A percentile compares a stretch with the other conserved stretches of the same genome.
Evolutionary conservation across 192 early-diverging fungal genomes (phyloP).

Genomic region (Entophlyctis helioformis): DNA sequence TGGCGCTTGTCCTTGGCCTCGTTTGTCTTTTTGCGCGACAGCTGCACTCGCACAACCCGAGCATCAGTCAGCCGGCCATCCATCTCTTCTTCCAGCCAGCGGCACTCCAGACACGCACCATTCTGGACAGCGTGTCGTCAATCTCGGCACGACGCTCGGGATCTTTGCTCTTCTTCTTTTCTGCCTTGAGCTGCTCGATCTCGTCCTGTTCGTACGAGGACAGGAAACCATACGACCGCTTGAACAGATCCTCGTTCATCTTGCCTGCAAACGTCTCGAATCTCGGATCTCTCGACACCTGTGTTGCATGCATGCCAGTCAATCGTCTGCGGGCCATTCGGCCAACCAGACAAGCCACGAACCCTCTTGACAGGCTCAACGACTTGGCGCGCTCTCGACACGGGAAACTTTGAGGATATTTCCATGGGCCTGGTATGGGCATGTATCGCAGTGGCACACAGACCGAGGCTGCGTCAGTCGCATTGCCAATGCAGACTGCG

Average conservation of each 20-base stretch:
- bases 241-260: conserved; percentile 83
- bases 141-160: conserved; percentile 44
- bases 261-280: conserved; percentile 85
- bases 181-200: conserved; percentile 49
- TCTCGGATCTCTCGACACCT: conserved; percentile 83
- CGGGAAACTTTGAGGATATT: conserved; percentile 63
- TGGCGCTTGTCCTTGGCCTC: conserved; percentile 36
- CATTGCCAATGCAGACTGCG: not conserved
- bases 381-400: conserved; percentile 58
- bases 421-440: conserved; percentile 50
- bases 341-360: conserved; percentile 5
- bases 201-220: conserved; percentile 68
- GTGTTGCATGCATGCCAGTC: not conserved
- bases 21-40: conserved; percentile 13
- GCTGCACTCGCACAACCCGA: conserved; percentile 1
- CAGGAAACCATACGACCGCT: conserved; percentile 85
- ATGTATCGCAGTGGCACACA: not conserved
- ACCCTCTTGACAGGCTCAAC: conserved; percentile 45
- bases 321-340: not conserved
- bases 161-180: conserved; percentile 58
- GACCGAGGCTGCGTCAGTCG: conserved; percentile 1
- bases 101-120: conserved; percentile 35
- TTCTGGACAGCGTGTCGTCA: conserved; percentile 41
- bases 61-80: not conserved
- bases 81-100: not conserved